A percentile compares a stretch with the other conserved stretches of the same genome.
phyloP scores from a whole-genome alignment of 164 flowering plant genomes.

The Houttuynia cordata region DNA sequence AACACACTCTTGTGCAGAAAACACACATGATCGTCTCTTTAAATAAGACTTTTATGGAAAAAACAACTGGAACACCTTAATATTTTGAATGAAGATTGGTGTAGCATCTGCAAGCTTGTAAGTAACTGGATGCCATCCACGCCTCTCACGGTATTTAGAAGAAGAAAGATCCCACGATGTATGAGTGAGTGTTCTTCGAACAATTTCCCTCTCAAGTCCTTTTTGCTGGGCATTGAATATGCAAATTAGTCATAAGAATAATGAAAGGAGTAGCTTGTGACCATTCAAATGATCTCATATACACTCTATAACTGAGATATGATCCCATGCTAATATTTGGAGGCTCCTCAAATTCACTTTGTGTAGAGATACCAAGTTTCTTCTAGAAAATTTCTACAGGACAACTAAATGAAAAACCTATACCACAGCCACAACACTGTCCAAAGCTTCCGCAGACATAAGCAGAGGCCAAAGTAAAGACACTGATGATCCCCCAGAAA shows the following conservation, averaged over 20 bases:
- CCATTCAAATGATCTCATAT: too few species aligned
- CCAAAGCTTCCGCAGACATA: too few species aligned
- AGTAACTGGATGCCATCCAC: slow-evolving; percentile 92
- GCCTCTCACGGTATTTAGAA: slow-evolving; percentile 56
- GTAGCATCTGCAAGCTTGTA: slow-evolving; percentile 89
- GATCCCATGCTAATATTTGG: too few species aligned
- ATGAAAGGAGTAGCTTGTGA: not conserved
- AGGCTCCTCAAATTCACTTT: too few species aligned
- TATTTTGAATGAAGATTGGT: slow-evolving; percentile 44
- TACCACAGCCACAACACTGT: too few species aligned
- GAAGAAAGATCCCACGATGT: slow-evolving; percentile 80
- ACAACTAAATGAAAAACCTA: too few species aligned
- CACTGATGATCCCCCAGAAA: too few species aligned
- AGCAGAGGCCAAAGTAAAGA: too few species aligned
- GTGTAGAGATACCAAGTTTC: too few species aligned
- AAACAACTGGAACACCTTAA: slow-evolving; percentile 16
- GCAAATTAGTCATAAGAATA: not conserved
- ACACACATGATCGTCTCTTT: not conserved
- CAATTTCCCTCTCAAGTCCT: slow-evolving; percentile 47
- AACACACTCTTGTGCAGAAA: not conserved
- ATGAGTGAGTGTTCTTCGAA: slow-evolving; percentile 35
- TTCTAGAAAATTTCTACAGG: too few species aligned
- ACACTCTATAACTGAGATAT: too few species aligned
- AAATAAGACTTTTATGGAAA: not conserved
- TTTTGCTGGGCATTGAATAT: slow-evolving; percentile 37